Percentiles rank a stretch among this genome's conserved stretches.
Evolutionary conservation across 805 yeast genomes (phyloP).

Genomic region (Limtongia smithiae): DNA sequence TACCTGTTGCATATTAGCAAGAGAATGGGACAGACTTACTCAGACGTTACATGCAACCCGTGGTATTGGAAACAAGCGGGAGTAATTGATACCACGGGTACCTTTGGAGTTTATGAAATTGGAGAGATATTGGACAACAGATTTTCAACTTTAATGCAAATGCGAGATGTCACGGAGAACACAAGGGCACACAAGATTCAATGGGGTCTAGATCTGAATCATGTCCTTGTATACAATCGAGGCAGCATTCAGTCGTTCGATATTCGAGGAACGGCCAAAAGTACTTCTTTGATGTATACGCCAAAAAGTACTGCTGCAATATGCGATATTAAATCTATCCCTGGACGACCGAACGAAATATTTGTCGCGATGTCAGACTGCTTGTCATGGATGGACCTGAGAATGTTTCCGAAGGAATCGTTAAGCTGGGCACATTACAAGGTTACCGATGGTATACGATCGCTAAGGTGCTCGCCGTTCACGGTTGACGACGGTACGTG

Average conservation of each 20-base stretch:
- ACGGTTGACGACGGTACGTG: constrained; percentile 5
- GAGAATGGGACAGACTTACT: not conserved
- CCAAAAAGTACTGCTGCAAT: constrained; percentile 6
- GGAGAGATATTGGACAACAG: not conserved
- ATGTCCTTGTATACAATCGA: constrained; percentile 12
- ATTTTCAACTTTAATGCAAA: not conserved
- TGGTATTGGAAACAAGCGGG: constrained; percentile 35
- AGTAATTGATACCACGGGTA: constrained; percentile 45
- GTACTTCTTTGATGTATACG: not conserved
- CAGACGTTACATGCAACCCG: constrained; percentile 43
- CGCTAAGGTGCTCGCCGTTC: constrained; percentile 38
- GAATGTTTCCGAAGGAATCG: constrained; percentile 43
- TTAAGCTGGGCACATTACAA: constrained; percentile 74
- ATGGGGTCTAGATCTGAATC: constrained; percentile 23
- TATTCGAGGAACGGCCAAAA: constrained; percentile 3
- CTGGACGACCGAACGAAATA: constrained; percentile 37
- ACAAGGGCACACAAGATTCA: constrained; percentile 1
- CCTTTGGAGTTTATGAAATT: not conserved
- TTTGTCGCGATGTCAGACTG: constrained; percentile 66
- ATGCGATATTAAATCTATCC: constrained; percentile 1
- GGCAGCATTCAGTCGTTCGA: constrained; percentile 11
- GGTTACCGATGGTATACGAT: constrained; percentile 52
- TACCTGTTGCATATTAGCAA: not conserved
- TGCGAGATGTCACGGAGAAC: not conserved
- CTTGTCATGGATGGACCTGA: constrained; percentile 48